phyloP scores from a whole-genome alignment of 257 asterid species.

The Ocimum tenuiflorum region DNA sequence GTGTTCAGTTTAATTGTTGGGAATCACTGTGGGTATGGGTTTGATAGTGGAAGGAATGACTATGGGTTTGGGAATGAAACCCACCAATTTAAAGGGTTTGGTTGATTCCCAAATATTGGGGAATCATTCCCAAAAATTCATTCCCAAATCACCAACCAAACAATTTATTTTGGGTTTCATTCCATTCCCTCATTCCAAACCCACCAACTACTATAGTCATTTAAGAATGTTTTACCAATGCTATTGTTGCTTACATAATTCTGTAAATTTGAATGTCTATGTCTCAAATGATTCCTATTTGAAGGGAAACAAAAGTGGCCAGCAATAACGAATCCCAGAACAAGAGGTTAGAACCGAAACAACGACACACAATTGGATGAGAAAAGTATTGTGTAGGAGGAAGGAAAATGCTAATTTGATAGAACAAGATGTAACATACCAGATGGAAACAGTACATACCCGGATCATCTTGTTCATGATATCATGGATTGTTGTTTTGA shows the following conservation, averaged over 20 bases:
- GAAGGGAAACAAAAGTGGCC: not conserved
- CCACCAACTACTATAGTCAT: not conserved
- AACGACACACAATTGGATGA: too few relatives aligned
- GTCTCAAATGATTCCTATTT: not conserved
- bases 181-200: too few relatives aligned
- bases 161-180: too few relatives aligned
- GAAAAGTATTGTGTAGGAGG: not conserved
- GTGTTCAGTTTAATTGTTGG: too few relatives aligned
- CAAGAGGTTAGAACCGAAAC: not conserved
- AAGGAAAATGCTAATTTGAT: not conserved
- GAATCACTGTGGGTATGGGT: too few relatives aligned
- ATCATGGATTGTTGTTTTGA: slow-evolving; percentile 94
- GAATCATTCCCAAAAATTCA: too few relatives aligned
- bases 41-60: too few relatives aligned
- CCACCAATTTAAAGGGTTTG: too few relatives aligned
- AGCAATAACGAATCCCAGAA: not conserved
- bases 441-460: slow-evolving; percentile 39
- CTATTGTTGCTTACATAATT: not conserved
- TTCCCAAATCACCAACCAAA: too few relatives aligned
- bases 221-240: not conserved
- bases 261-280: not conserved
- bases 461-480: slow-evolving; percentile 94
- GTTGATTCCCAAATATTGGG: too few relatives aligned
- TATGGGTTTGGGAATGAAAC: too few relatives aligned
- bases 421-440: slow-evolving; percentile 8